Conservation (phyloP, 2,329 filamentous ascomycete genomes). For the Purpureocillium takamizusanense region DNA sequence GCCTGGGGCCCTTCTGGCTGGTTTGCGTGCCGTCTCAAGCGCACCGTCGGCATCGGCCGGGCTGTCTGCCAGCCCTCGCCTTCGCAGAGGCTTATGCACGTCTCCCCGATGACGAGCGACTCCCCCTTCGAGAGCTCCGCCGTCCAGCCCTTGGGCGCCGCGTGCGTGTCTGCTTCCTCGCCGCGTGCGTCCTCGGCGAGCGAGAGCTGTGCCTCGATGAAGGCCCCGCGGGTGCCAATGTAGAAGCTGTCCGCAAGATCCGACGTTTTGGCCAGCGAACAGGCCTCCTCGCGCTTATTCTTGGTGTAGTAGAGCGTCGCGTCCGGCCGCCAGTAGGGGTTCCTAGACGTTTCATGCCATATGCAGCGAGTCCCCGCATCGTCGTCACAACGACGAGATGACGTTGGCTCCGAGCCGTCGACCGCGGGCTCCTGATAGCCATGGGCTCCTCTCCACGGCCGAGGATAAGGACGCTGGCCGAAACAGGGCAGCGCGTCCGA, state of each 20-base stretch:
- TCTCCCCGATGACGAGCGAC: slow-evolving; percentile 18
- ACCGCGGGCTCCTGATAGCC: too few relatives aligned
- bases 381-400: slow-evolving; percentile 26
- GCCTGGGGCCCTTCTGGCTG: too few relatives aligned
- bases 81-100: slow-evolving; percentile 18
- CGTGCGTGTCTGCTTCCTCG: slow-evolving; percentile 2
- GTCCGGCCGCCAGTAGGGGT: slow-evolving; percentile 39
- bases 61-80: slow-evolving; percentile 4
- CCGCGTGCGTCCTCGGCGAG: slow-evolving; percentile 13
- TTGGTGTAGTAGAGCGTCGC: slow-evolving; percentile 34
- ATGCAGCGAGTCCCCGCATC: slow-evolving; percentile 24
- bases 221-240: slow-evolving; percentile 36
- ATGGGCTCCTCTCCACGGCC: not conserved
- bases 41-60: not conserved
- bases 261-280: slow-evolving; percentile 37
- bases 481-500: slow-evolving; percentile 38
- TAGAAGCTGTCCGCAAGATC: slow-evolving; percentile 39
- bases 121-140: slow-evolving; percentile 2
- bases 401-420: slow-evolving; percentile 20
- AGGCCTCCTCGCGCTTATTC: slow-evolving; percentile 24
- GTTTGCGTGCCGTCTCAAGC: not conserved
- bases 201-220: slow-evolving; percentile 32
- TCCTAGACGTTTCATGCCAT: slow-evolving; percentile 37
- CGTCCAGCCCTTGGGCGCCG: slow-evolving; percentile 16
- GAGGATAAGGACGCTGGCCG: slow-evolving; percentile 2